A percentile compares a stretch with the other conserved stretches of the same genome.
phyloP scores from a whole-genome alignment of 148 eudicot genomes.

The Rheum nobile region DNA sequence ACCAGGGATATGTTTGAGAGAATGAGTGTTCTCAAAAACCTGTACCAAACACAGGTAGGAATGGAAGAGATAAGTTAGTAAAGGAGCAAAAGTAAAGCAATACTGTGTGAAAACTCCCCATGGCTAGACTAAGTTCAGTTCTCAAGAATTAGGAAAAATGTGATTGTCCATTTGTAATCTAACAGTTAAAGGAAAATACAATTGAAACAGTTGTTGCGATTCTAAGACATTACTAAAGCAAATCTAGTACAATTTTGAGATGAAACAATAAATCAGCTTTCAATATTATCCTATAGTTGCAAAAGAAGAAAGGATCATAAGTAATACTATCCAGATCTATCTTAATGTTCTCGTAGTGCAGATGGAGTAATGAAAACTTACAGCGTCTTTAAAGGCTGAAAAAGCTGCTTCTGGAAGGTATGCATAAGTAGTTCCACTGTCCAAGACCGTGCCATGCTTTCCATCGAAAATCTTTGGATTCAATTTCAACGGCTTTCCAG shows the following conservation, averaged over 20 bases:
- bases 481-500: constrained; percentile 43
- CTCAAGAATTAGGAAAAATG: background rate
- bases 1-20: constrained; percentile 38
- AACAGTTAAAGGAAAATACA: background rate
- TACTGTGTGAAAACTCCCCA: background rate
- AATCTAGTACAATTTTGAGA: background rate
- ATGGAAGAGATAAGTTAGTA: background rate
- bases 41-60: constrained; percentile 13
- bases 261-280: background rate
- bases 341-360: background rate
- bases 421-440: constrained; percentile 63
- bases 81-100: background rate
- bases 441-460: constrained; percentile 50
- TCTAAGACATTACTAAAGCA: background rate
- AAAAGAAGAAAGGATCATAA: background rate
- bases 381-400: constrained; percentile 49
- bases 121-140: background rate
- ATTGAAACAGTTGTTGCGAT: background rate
- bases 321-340: background rate
- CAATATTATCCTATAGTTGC: background rate
- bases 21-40: constrained; percentile 34
- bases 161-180: background rate
- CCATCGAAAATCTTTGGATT: constrained; percentile 40
- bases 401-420: constrained; percentile 52
- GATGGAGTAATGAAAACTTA: constrained; percentile 23